These are phyloP conservation scores for Macadamia tetraphylla DNA, from an alignment of 164 flowering plant genomes.

Conservation along the genomic window DNA sequence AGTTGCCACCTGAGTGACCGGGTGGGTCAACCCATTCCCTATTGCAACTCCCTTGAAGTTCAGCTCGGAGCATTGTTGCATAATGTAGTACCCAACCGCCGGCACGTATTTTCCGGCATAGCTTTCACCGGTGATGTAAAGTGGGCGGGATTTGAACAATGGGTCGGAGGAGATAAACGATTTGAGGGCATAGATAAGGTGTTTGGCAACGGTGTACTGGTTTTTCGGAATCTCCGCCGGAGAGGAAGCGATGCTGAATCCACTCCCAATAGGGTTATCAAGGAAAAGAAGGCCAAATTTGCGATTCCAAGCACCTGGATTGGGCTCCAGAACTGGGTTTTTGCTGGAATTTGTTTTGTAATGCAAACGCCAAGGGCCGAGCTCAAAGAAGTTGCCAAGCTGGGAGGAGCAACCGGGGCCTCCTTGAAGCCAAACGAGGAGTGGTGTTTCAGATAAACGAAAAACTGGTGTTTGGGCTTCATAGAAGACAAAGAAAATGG, in stretches of 20 bases:
- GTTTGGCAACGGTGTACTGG: constrained; percentile 49
- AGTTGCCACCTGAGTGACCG: constrained; percentile 51
- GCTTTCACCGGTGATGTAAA: constrained; percentile 76
- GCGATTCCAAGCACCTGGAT: constrained; percentile 52
- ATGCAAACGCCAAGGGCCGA: constrained; percentile 49
- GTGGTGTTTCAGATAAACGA: constrained; percentile 38
- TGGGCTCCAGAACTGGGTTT: constrained; percentile 24
- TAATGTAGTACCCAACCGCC: constrained; percentile 55
- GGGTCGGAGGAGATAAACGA: constrained; percentile 34
- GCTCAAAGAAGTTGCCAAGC: constrained; percentile 52
- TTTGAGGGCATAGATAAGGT: constrained; percentile 45
- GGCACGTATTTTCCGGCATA: constrained; percentile 85
- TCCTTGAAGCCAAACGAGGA: constrained; percentile 56
- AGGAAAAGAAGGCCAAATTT: constrained; percentile 44
- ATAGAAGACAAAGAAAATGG: constrained; percentile 59
- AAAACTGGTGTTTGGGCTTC: constrained; percentile 39
- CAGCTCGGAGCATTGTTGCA: constrained; percentile 16
- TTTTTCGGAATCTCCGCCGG: constrained; percentile 54
- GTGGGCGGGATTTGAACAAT: constrained; percentile 44
- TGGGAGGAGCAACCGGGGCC: constrained; percentile 69
- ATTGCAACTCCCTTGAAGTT: constrained; percentile 52
- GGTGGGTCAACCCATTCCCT: constrained; percentile 78
- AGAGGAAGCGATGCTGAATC: constrained; percentile 52
- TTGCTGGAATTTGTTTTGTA: not conserved
- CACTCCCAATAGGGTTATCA: constrained; percentile 52